phyloP scores from a whole-genome alignment of 2,329 filamentous ascomycete genomes.

The Piedraia hortae region DNA sequence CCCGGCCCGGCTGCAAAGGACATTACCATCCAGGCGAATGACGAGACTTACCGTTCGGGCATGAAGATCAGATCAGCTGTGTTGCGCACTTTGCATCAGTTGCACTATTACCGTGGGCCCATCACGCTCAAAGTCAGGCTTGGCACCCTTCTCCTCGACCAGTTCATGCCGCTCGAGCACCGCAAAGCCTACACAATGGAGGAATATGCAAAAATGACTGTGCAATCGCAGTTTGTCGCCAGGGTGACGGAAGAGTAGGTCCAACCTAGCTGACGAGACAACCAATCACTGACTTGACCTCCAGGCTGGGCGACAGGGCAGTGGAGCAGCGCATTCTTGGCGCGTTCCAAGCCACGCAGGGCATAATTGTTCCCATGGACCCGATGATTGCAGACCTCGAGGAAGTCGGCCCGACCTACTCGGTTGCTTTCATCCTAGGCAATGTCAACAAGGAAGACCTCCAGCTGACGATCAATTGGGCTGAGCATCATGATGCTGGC shows the following conservation, averaged over 20 bases:
- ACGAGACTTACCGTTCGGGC: neutral
- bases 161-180: conserved; percentile 5
- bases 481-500: conserved; percentile 2
- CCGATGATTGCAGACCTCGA: conserved; percentile 4
- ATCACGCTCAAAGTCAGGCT: conserved; percentile 12
- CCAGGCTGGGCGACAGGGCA: conserved; percentile 8
- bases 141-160: conserved; percentile 11
- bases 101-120: conserved; percentile 12
- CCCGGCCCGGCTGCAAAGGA: neutral
- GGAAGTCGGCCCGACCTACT: conserved; percentile 8
- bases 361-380: conserved; percentile 7
- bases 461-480: conserved; percentile 8
- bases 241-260: conserved; percentile 12
- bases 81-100: conserved; percentile 6
- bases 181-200: conserved; percentile 6
- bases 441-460: conserved; percentile 5
- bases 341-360: conserved; percentile 4
- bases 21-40: conserved; percentile 1
- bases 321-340: conserved; percentile 5
- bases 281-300: no score
- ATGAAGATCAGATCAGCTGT: neutral
- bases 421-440: conserved; percentile 9
- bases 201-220: conserved; percentile 11
- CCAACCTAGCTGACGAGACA: no score
- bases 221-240: conserved; percentile 8